Evolutionary conservation across 768 basidiomycete genomes (phyloP).

Genomic region (Suillus discolor): DNA sequence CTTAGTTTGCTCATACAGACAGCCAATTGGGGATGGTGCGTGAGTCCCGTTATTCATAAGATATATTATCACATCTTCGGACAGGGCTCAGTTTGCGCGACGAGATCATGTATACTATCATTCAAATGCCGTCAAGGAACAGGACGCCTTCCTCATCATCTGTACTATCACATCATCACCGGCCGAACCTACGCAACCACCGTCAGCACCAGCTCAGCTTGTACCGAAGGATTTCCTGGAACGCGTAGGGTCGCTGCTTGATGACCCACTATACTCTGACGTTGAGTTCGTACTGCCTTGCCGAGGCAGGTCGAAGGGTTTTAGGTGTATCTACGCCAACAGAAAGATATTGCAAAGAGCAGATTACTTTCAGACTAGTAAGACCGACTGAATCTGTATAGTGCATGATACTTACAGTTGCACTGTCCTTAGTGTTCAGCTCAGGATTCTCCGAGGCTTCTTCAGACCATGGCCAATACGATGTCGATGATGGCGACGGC

Average conservation of each 20-base stretch:
- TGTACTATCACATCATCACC: conserved; percentile 79
- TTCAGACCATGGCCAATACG: conserved; percentile 26
- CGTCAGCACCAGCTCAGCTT: conserved; percentile 46
- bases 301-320: conserved; percentile 38
- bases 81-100: conserved; percentile 78
- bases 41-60: conserved; percentile 3
- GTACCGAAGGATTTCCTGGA: conserved; percentile 71
- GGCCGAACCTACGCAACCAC: conserved; percentile 46
- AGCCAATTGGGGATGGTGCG: conserved; percentile 87
- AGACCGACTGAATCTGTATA: conserved; percentile 13
- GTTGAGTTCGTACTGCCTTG: conserved; percentile 76
- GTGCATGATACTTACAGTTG: neutral
- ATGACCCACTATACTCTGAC: conserved; percentile 85
- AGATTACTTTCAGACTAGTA: conserved; percentile 81
- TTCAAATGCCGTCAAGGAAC: conserved; percentile 48
- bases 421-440: conserved; percentile 57
- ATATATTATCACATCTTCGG: conserved; percentile 8
- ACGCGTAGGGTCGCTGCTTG: conserved; percentile 72
- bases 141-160: conserved; percentile 73
- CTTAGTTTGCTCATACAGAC: conserved; percentile 44
- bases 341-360: conserved; percentile 67
- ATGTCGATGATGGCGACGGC: conserved; percentile 42
- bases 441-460: conserved; percentile 70
- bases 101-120: conserved; percentile 72
- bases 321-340: conserved; percentile 64